Percentiles rank a stretch among this genome's conserved stretches.
These are phyloP conservation scores for Echinochloa phyllopogon DNA, from an alignment of 176 grass and related monocot genomes.

Conservation along the genomic window DNA sequence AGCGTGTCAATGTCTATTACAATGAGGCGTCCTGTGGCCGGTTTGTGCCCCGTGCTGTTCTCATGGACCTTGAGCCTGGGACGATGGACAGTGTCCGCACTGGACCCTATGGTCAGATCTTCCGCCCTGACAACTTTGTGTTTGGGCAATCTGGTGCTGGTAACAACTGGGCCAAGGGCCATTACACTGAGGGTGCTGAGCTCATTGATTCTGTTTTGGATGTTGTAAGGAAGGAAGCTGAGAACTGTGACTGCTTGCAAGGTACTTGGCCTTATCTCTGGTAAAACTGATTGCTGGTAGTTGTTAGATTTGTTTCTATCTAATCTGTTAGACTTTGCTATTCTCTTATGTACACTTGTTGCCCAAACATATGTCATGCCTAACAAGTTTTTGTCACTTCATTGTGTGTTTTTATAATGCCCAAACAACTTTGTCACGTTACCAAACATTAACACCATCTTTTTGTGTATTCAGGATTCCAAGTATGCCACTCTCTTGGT, in stretches of 20 bases:
- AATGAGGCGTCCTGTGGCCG: conserved; percentile 76
- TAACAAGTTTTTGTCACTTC: not conserved
- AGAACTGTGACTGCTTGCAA: conserved; percentile 85
- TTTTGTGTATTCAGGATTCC: conserved; percentile 58
- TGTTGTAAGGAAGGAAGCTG: conserved; percentile 82
- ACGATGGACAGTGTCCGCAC: conserved; percentile 83
- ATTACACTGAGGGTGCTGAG: conserved; percentile 79
- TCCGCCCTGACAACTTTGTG: conserved; percentile 76
- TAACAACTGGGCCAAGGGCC: conserved; percentile 75
- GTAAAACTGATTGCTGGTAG: not conserved
- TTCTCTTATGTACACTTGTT: not conserved
- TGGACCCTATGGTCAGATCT: conserved; percentile 72
- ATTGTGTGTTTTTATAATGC: not conserved
- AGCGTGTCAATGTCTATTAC: conserved; percentile 87
- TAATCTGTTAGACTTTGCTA: not conserved
- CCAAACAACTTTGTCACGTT: not conserved
- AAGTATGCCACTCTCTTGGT: conserved; percentile 74
- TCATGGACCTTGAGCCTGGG: conserved; percentile 87
- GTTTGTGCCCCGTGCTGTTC: conserved; percentile 73
- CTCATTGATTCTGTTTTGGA: conserved; percentile 77
- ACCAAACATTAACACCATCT: not conserved
- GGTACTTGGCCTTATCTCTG: conserved; percentile 44
- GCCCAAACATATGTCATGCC: not conserved
- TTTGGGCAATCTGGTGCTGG: conserved; percentile 80
- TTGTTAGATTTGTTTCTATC: not conserved